Base-by-base conservation (phyloP, 2,329 filamentous ascomycete genomes). In the Colletotrichum scovillei region DNA sequence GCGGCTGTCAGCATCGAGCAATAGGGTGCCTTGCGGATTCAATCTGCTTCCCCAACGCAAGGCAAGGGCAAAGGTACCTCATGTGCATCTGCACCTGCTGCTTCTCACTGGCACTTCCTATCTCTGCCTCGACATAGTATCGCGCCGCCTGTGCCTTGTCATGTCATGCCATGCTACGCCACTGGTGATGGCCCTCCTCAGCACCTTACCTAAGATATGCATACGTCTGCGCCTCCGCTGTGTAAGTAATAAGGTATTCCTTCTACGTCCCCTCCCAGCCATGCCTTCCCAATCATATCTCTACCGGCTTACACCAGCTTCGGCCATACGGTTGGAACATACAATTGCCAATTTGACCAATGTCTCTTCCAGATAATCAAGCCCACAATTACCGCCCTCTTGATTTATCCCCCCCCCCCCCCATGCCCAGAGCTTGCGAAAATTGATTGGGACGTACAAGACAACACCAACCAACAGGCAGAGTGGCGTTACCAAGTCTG, bases 221-320 rank as follows among this genome's bases (percentile, higher is more conserved):
- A 35, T 12, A 35, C 32, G 32, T 35, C 32, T 35, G 32, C 11
- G 24, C 24, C 24, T 24, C 24, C 24, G 24, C 24, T 24, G 24
- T 2, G 30, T 32, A 32, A 32, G 32, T 32, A 32, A 32, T 5
- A 12, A 32, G 11, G 38, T 42, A 42, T 42, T 16, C 38, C 14
- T 42, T 7, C 38, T 42, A 42, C 12, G 38, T 14, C 58, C 57
- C 32, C 46, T 53, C 46, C 63, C 16, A 60, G 22, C 32, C 57
- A 57, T 19, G 57, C 69, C 35, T 67, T 62, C 46, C 35, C 57
- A 62, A 67, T 57, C 57, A 16, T 35, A 46, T 42, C 56, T 46
- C 30, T 55, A 53, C 46, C 32, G 32, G 58, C 28, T 57, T 28
- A 19, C 57, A 57, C 24, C 57, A 60, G 35, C 52, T 68, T 14